Conservation (phyloP, 257 asterid genomes). For the Linderniella brevidens region DNA sequence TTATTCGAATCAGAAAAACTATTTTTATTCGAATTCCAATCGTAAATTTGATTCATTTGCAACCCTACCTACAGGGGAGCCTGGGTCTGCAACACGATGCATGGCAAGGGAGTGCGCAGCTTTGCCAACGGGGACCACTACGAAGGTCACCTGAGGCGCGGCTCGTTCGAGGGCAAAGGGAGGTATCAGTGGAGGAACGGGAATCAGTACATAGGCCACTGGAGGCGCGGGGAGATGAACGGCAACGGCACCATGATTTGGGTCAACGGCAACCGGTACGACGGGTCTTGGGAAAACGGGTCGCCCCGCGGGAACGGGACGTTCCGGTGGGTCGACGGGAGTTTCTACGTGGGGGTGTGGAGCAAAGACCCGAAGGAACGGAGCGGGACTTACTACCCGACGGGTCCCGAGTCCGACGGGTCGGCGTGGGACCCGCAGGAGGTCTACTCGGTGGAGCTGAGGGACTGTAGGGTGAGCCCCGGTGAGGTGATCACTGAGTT, state of each 20-base stretch:
- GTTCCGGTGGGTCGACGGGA: slow-evolving; percentile 61
- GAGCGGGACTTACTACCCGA: slow-evolving; percentile 68
- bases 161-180: slow-evolving; percentile 58
- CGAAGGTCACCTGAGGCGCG: slow-evolving; percentile 58
- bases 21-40: no score
- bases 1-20: no score
- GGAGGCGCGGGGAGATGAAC: slow-evolving; percentile 64
- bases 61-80: slow-evolving; percentile 50
- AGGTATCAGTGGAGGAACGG: slow-evolving; percentile 68
- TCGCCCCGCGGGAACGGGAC: slow-evolving; percentile 73
- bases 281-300: slow-evolving; percentile 74
- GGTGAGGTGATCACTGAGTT: slow-evolving; percentile 42
- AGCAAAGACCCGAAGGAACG: slow-evolving; percentile 49
- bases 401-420: slow-evolving; percentile 19
- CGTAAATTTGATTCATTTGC: no score
- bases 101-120: slow-evolving; percentile 50
- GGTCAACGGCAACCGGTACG: slow-evolving; percentile 58
- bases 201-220: slow-evolving; percentile 58
- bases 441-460: slow-evolving; percentile 26
- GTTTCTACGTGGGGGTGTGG: slow-evolving; percentile 84
- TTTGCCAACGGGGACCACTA: slow-evolving; percentile 63
- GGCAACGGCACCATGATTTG: slow-evolving; percentile 69
- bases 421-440: slow-evolving; percentile 71
- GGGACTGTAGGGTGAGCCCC: slow-evolving; percentile 24
- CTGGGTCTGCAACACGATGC: slow-evolving; percentile 55